These are phyloP conservation scores for Phytophthora kernoviae DNA, from an alignment of 352 stramenopile genomes.

Conservation along the genomic window DNA sequence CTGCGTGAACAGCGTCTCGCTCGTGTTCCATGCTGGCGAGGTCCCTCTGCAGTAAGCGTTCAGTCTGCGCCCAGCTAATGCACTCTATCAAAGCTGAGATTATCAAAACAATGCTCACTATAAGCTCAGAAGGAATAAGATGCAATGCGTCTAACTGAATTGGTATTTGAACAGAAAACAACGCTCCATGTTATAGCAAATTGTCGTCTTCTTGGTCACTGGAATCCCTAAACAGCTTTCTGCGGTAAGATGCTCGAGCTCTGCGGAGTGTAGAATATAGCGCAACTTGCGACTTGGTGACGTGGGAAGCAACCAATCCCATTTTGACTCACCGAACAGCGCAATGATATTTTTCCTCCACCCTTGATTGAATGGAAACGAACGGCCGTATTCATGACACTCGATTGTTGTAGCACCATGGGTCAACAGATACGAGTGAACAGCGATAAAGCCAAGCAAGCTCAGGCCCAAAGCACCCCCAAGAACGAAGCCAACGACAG, in stretches of 20 bases:
- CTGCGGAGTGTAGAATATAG: slow-evolving; percentile 45
- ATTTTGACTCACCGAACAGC: slow-evolving; percentile 60
- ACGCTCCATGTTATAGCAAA: slow-evolving; percentile 44
- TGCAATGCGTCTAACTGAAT: slow-evolving; percentile 9
- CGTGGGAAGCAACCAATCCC: slow-evolving; percentile 66
- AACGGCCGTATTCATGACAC: slow-evolving; percentile 70
- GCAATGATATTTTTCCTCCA: slow-evolving; percentile 58
- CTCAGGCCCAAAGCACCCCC: slow-evolving; percentile 69
- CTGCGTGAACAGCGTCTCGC: slow-evolving; percentile 91
- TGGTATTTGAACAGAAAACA: slow-evolving; percentile 19
- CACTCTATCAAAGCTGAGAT: slow-evolving; percentile 1
- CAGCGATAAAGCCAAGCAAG: slow-evolving; percentile 70
- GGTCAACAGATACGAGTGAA: slow-evolving; percentile 75
- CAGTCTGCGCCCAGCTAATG: neutral
- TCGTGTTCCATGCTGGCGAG: slow-evolving; percentile 82
- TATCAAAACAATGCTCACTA: slow-evolving; percentile 9
- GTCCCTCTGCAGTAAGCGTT: slow-evolving; percentile 40
- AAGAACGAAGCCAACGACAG: slow-evolving; percentile 76
- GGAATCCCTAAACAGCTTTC: slow-evolving; percentile 52
- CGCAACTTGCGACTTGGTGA: slow-evolving; percentile 13
- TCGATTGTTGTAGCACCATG: slow-evolving; percentile 81
- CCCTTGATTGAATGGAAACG: slow-evolving; percentile 70
- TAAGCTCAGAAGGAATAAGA: slow-evolving; percentile 8
- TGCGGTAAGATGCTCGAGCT: slow-evolving; percentile 54
- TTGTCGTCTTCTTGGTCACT: slow-evolving; percentile 60